phyloP scores from a whole-genome alignment of 371 early-diverging fungal species.

The Mortierella sp. region DNA sequence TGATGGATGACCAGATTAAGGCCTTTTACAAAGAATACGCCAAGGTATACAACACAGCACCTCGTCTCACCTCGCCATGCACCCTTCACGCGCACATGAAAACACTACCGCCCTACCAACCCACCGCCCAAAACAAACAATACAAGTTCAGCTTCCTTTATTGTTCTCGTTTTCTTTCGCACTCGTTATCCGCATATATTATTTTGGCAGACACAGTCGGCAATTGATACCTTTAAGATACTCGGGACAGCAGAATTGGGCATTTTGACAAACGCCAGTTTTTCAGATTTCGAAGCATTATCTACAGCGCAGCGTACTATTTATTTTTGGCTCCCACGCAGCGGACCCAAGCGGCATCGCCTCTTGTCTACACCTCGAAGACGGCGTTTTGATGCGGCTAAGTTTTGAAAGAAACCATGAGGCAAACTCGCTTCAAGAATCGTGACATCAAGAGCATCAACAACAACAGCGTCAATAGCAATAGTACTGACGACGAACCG shows the following conservation, averaged over 20 bases:
- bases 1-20: conserved; percentile 53
- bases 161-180: not conserved
- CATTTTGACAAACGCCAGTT: not conserved
- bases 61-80: not conserved
- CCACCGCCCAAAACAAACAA: not conserved
- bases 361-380: not conserved
- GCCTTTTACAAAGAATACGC: conserved; percentile 50
- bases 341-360: not conserved
- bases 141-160: not conserved
- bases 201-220: not conserved
- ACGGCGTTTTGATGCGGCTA: not conserved
- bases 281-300: not conserved
- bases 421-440: not conserved
- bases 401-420: not conserved
- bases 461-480: not conserved
- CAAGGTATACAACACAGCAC: conserved; percentile 27
- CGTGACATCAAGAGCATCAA: not conserved
- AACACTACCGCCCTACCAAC: not conserved
- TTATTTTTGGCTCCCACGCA: not conserved
- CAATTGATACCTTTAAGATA: not conserved
- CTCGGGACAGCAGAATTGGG: not conserved
- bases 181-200: not conserved
- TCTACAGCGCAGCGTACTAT: not conserved
- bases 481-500: not conserved
- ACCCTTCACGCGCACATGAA: not conserved